A percentile compares a stretch with the other conserved stretches of the same genome.
Evolutionary conservation across 176 grass and related monocot species (phyloP).

Genomic region (Musa itinerans): DNA sequence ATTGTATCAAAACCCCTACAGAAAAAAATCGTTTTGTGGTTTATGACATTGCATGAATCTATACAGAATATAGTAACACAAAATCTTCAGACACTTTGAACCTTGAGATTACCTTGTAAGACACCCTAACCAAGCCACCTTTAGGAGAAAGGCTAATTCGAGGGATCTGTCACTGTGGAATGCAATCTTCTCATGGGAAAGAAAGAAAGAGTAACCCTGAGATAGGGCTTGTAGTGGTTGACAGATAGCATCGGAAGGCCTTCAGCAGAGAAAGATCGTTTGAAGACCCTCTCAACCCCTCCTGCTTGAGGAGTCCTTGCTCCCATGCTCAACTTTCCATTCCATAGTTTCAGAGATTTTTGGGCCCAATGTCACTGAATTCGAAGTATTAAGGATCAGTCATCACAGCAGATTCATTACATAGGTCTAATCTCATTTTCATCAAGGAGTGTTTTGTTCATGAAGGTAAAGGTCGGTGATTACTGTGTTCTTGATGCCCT

Average conservation of each 20-base stretch:
- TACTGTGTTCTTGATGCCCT: conserved; percentile 77
- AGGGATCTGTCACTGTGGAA: conserved; percentile 78
- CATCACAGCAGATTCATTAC: background rate
- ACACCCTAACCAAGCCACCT: conserved; percentile 39
- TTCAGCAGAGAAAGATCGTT: conserved; percentile 51
- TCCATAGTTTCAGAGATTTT: conserved; percentile 69
- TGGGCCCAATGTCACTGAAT: conserved; percentile 57
- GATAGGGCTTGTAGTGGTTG: conserved; percentile 75
- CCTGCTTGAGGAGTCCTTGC: conserved; percentile 64
- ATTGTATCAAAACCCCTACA: conserved; percentile 29
- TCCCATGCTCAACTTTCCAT: conserved; percentile 62
- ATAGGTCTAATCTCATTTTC: background rate
- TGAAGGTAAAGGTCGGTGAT: background rate
- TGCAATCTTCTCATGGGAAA: conserved; percentile 61
- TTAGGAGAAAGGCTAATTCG: conserved; percentile 36
- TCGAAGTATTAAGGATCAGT: background rate
- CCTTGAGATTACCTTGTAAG: conserved; percentile 43
- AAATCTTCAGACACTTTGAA: background rate
- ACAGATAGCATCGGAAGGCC: conserved; percentile 73
- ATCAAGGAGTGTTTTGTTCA: background rate
- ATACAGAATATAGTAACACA: background rate
- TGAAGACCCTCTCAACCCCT: conserved; percentile 66
- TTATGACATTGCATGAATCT: background rate
- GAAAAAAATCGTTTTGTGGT: background rate
- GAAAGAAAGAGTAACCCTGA: conserved; percentile 82